Evolutionary conservation across 805 yeast species (phyloP), one percentile per base, ranked within the genome.

Genomic region (Tetrapisispora namnaoensis): DNA sequence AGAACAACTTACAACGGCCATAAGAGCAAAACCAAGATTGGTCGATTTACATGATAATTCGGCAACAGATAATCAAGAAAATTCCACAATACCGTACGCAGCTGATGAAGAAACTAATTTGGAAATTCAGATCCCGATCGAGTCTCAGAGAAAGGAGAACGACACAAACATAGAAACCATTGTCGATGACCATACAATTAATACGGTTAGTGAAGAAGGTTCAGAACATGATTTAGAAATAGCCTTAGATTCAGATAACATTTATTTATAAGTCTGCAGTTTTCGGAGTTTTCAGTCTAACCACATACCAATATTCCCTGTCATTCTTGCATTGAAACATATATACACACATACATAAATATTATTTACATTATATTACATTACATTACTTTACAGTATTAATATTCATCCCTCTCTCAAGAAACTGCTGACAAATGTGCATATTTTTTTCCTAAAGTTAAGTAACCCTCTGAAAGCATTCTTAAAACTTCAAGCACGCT

Each of bases 21-120:
- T 85, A 49, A 76, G 82, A 51, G 93, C 86, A 2, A 79, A 76
- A 59, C 93, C 95, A 1, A 75, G 76, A 55, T 70, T 86, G 52
- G 83, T 86, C 1, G 65, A 63, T 43, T 11, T 42, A 30, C 13
- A 42, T 16, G 28, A 62, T 60, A 42, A 50, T 46, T 7, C 63
- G 56, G 40, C 56, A 52, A 21, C 57, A 18, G 20, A 8, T 10
- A 18, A 42, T 9, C 18, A 17, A 13, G 17, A 17, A 13, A 21
- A 20, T 38, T 21, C 43, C 6, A 22, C 3, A 3, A 18, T 22
- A 38, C 4, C 42, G 5, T 24, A 22, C 10, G n/a, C 30, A 21
- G 18, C 20, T 20, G 42, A 18, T 38, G 35, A 38, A 4, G n/a
- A 18, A 13, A 38, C 21, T 21, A 21, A 38, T 8, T 32, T 32